Evolutionary conservation across 208 protist genomes (phyloP).

Genomic region (Acanthamoeba quina): DNA sequence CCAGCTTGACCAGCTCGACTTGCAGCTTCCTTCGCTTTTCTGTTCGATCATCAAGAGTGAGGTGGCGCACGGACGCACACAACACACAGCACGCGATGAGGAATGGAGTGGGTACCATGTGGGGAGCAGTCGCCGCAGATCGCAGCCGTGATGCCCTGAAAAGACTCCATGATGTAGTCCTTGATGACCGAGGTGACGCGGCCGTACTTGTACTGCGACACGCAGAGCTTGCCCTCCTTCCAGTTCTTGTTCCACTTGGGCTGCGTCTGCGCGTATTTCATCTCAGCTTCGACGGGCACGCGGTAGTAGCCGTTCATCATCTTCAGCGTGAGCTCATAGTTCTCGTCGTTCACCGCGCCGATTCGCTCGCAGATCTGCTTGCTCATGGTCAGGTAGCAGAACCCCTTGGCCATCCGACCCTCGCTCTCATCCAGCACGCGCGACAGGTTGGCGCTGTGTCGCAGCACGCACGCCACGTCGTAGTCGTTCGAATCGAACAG

Average conservation of each 20-base stretch:
- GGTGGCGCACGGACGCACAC: background rate
- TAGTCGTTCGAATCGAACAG: conserved; percentile 60
- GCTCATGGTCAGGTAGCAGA: conserved; percentile 57
- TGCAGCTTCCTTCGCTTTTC: background rate
- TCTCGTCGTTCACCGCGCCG: conserved; percentile 46
- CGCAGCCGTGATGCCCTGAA: background rate
- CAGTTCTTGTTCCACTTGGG: conserved; percentile 62
- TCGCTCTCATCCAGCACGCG: conserved; percentile 27
- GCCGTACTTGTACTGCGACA: conserved; percentile 41
- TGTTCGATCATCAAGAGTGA: background rate
- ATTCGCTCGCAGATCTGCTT: conserved; percentile 54
- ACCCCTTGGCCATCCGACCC: conserved; percentile 3
- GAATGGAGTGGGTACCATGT: background rate
- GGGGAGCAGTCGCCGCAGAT: background rate
- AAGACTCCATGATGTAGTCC: background rate
- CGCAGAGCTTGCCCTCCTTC: conserved; percentile 35
- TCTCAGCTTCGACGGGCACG: background rate
- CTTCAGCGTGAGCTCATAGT: conserved; percentile 36
- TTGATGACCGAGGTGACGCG: conserved; percentile 45
- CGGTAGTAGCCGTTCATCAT: background rate
- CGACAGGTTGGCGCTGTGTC: background rate
- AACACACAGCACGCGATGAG: too few species aligned
- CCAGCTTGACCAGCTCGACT: background rate
- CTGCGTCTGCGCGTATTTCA: background rate
- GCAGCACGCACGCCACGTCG: conserved; percentile 47